phyloP scores from a whole-genome alignment of 306 rosid species.

The Myrica gale region DNA sequence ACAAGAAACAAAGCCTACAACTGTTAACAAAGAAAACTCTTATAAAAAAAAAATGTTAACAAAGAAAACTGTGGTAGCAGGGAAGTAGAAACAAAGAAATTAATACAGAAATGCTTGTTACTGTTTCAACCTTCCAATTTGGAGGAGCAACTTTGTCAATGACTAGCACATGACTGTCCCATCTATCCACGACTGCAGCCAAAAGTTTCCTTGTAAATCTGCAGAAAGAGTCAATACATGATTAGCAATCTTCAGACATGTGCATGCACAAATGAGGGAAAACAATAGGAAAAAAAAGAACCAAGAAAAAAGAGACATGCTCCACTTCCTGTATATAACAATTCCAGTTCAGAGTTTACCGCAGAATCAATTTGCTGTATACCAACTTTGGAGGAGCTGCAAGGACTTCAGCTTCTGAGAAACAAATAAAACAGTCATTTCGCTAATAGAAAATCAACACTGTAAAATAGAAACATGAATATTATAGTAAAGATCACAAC shows the following conservation, averaged over 20 bases:
- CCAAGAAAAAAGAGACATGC: conserved; percentile 7
- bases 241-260: conserved; percentile 4
- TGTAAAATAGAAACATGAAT: conserved; percentile 23
- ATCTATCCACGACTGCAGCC: conserved; percentile 74
- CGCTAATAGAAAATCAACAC: conserved; percentile 11
- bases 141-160: conserved; percentile 75
- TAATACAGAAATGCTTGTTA: background rate
- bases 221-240: conserved; percentile 28
- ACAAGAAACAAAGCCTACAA: background rate
- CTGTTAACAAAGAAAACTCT: conserved; percentile 11
- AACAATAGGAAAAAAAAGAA: background rate
- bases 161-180: conserved; percentile 67
- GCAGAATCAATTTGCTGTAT: conserved; percentile 76
- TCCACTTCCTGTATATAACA: conserved; percentile 19
- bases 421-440: conserved; percentile 33
- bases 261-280: conserved; percentile 2
- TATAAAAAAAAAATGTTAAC: too few species aligned
- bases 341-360: conserved; percentile 42
- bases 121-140: conserved; percentile 73
- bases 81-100: conserved; percentile 2
- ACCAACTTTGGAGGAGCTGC: conserved; percentile 94
- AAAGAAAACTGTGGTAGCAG: conserved; percentile 12
- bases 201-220: conserved; percentile 80
- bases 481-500: conserved; percentile 11
- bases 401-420: conserved; percentile 81